Base-by-base conservation (phyloP, 371 early-diverging fungal species). In the Nematocida sp. region DNA sequence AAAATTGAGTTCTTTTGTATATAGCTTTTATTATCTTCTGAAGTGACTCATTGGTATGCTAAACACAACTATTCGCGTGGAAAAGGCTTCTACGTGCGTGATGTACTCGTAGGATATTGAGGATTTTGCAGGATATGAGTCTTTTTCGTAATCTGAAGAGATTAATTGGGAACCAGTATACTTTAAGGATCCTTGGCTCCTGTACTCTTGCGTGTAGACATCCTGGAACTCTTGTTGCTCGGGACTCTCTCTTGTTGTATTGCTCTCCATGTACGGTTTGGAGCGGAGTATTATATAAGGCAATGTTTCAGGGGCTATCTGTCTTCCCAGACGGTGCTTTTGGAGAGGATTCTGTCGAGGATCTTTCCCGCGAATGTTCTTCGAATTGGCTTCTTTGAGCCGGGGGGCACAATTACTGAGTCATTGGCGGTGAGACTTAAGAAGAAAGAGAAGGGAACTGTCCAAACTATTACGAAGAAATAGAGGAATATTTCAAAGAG, bases 351-450 rank as follows among this genome's bases (percentile, higher is more conserved):
- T n/a, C 40, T 26, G 35, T 71, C 75, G 47, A 71, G 42, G 9
- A 66, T 39, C 30, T 80, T 60, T 55, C 80, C 45, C 60, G 77
- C 33, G 55, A 65, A 28, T 75, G 80, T 68, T 59, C 65, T 55
- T 49, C 53, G n/a, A 28, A 71, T 71, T 0, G 75, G 75, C 50
- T 76, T 69, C 33, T 63, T 80, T 20, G 59, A 75, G 11, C 77
- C 71, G 48, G 61, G 67, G 1, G 79, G 55, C 35, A 68, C 26
- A 25, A 84, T 55, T 2, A 66, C 55, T 18, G 82, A 80, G 49
- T 84, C 85, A 61, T 80, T 81, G 33, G 83, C 85, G 51, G 81
- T 83, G 11, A 84, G 51, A 55, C 78, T 79, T 25, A 84, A 65
- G 63, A 83, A 83, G 78, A 84, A 82, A 26, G 80, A 69, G 40